Evolutionary conservation across 1,284 basidiomycete genomes (phyloP).

Genomic region (Microstroma glucosiphilum): DNA sequence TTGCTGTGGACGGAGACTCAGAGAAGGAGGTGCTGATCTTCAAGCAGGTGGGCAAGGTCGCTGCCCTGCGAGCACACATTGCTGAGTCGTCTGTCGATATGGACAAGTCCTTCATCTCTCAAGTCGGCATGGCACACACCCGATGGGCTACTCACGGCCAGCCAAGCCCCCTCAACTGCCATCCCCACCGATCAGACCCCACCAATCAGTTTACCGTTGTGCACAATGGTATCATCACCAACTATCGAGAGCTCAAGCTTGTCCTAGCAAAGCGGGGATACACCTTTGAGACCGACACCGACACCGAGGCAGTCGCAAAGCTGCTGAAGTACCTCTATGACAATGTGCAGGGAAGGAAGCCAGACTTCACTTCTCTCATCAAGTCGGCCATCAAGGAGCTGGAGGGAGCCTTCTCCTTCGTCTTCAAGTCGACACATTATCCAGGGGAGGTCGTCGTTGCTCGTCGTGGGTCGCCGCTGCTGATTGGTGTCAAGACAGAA

Average conservation of each 20-base stretch:
- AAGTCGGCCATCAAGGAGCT: slow-evolving; percentile 96
- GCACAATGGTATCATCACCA: slow-evolving; percentile 99
- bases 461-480: slow-evolving; percentile 89
- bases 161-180: slow-evolving; percentile 76
- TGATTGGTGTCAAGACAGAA: slow-evolving; percentile 99
- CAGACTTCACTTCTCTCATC: slow-evolving; percentile 84
- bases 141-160: slow-evolving; percentile 99
- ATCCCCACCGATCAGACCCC: slow-evolving; percentile 84
- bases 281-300: slow-evolving; percentile 90
- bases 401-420: slow-evolving; percentile 99
- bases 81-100: slow-evolving; percentile 70
- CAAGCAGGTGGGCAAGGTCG: slow-evolving; percentile 99
- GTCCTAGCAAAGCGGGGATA: slow-evolving; percentile 95
- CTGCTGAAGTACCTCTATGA: slow-evolving; percentile 96
- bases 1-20: slow-evolving; percentile 90
- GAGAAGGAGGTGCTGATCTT: slow-evolving; percentile 71
- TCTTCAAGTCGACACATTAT: slow-evolving; percentile 96
- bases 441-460: slow-evolving; percentile 93
- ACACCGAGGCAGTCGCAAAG: slow-evolving; percentile 95
- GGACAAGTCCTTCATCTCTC: slow-evolving; percentile 72
- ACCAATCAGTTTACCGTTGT: slow-evolving; percentile 82
- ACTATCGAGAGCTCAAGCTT: slow-evolving; percentile 77
- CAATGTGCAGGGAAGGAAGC: slow-evolving; percentile 77
- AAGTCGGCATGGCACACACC: slow-evolving; percentile 97
- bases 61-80: slow-evolving; percentile 85